Percentiles rank a stretch among this genome's conserved stretches.
These are phyloP conservation scores for Globisporangium nunn DNA, from an alignment of 352 stramenopile genomes.

Conservation along the genomic window DNA sequence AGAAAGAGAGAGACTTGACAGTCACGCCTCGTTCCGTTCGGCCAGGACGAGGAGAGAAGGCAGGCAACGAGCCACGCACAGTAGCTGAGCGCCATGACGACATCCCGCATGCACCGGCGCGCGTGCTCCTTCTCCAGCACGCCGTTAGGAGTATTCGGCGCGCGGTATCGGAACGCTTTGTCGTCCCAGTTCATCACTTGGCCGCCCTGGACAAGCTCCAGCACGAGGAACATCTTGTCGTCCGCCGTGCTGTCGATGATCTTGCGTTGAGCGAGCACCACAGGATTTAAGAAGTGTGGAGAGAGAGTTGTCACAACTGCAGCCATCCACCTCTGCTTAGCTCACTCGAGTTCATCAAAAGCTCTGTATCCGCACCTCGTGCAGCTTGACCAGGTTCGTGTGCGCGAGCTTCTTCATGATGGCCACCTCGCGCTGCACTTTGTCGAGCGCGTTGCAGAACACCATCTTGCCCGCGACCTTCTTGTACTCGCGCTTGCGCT, in stretches of 20 bases:
- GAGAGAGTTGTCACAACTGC: too few species aligned
- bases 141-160: slow-evolving; percentile 15
- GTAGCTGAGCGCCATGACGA: slow-evolving; percentile 76
- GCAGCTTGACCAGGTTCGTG: slow-evolving; percentile 56
- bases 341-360: too few species aligned
- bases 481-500: slow-evolving; percentile 81
- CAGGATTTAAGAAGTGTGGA: neutral
- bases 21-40: neutral
- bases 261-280: slow-evolving; percentile 16
- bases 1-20: neutral
- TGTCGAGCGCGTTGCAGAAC: slow-evolving; percentile 72
- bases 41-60: neutral
- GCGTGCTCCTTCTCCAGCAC: slow-evolving; percentile 32
- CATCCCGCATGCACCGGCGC: slow-evolving; percentile 57
- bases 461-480: slow-evolving; percentile 69
- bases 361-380: slow-evolving; percentile 25
- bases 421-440: slow-evolving; percentile 72
- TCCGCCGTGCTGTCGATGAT: slow-evolving; percentile 77
- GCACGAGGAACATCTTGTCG: slow-evolving; percentile 75
- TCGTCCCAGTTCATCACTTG: slow-evolving; percentile 86
- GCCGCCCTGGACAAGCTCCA: slow-evolving; percentile 75
- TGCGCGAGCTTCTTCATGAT: slow-evolving; percentile 84
- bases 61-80: slow-evolving; percentile 21
- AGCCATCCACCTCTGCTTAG: too few species aligned
- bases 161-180: slow-evolving; percentile 52